Conservation (phyloP, 352 stramenopile genomes). For the Globisporangium radiosum region DNA sequence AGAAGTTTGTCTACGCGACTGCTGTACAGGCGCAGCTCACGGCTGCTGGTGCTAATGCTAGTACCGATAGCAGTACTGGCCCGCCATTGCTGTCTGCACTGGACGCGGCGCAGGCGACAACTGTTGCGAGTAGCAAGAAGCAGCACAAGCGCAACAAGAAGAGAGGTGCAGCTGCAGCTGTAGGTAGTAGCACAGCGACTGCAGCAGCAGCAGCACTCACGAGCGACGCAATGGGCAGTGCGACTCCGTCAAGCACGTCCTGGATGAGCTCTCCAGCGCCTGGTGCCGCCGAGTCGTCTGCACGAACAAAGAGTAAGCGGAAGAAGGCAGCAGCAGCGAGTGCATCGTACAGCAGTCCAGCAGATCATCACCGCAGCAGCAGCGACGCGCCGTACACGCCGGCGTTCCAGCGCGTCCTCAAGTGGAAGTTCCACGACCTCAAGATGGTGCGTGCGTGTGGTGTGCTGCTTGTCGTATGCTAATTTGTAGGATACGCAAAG, state of each 20-base stretch:
- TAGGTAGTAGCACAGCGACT: too few species aligned
- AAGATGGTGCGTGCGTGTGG: constrained; percentile 54
- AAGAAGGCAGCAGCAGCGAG: constrained; percentile 3
- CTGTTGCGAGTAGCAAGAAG: background rate
- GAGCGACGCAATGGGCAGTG: too few species aligned
- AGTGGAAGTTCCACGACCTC: constrained; percentile 84
- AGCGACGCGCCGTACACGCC: constrained; percentile 16
- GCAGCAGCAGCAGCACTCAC: too few species aligned
- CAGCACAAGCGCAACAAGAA: constrained; percentile 1
- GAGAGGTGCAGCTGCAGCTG: background rate
- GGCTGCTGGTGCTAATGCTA: constrained; percentile 8
- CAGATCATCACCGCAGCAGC: constrained; percentile 5
- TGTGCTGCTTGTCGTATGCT: background rate
- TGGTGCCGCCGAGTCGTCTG: too few species aligned
- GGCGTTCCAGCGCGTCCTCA: constrained; percentile 70
- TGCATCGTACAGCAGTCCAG: constrained; percentile 15
- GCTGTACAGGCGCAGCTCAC: constrained; percentile 31
- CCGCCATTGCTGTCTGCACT: background rate
- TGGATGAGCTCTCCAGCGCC: too few species aligned
- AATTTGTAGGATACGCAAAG: background rate
- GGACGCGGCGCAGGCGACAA: background rate
- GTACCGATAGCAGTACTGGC: constrained; percentile 4
- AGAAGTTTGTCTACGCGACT: constrained; percentile 87
- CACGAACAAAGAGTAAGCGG: too few species aligned
- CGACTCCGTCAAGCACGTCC: too few species aligned